Base-by-base conservation (phyloP, 305 asterid species). In the Plantago lanceolata region DNA sequence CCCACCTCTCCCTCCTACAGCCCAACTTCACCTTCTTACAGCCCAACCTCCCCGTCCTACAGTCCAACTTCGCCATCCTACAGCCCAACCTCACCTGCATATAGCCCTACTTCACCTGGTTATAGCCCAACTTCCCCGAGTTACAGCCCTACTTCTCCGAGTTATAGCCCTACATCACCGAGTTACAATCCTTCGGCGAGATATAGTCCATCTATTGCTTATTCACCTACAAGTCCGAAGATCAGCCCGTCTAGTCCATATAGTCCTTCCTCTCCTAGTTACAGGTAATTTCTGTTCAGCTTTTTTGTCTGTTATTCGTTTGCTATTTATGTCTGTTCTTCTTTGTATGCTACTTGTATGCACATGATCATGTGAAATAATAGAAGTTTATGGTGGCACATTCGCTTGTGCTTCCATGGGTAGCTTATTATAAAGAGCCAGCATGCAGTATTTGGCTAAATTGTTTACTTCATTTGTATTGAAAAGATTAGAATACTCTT, bases 191-290 rank as follows among this genome's bases (percentile, higher is more conserved):
- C 96, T 56, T 89, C 96, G 9, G 90, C 95, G 35, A 84, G 81
- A 61, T 87, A 84, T 80, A 91, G 88, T 65, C 90, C 95, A 14
- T 84, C 96, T 48, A 86, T 86, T 58, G 92, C 89, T 13, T 91
- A 88, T 74, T 91, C 98, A 4, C 98, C 98, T 16, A 86, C 95
- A 40, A 88, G 92, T 69, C 96, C 96, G 4, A 82, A 80, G 83
- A 73, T 91, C 72, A 72, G 91, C 13, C 94, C 96, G 43, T 77
- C 97, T 11, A 90, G 94, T 71, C 95, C 95, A 5, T 86, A 86
- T 82, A 88, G 94, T 73, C 94, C 98, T n/a, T 83, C 98, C 35
- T 91, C 98, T 54, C 98, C 98, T 61, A 89, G 88, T 67, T 92
- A 89, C 85, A 92, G 96, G 98, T 92, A 80, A 61, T 48, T 63